Conservation (phyloP, 352 stramenopile species). For the Pythium folliculosum region DNA sequence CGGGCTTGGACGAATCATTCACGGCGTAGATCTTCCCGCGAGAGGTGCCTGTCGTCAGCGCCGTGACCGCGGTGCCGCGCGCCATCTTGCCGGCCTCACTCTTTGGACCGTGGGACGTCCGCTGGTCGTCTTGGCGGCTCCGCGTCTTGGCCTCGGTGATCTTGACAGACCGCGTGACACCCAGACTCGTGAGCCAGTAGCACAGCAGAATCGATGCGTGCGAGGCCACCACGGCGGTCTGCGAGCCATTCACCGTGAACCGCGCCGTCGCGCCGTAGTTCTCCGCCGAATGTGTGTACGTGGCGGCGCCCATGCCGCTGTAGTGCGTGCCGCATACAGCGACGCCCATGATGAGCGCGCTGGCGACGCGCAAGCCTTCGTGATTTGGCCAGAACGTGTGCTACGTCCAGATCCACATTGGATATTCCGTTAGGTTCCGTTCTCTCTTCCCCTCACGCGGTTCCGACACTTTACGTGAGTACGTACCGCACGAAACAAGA, state of each 20-base stretch:
- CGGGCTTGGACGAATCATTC: not conserved
- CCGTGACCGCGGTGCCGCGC: not conserved
- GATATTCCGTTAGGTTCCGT: no score
- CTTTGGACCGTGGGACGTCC: not conserved
- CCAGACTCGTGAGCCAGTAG: conserved; percentile 50
- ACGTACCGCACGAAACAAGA: conserved; percentile 66
- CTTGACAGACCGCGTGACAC: conserved; percentile 20
- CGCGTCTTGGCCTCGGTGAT: not conserved
- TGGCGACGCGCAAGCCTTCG: conserved; percentile 50
- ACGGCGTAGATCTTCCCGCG: conserved; percentile 1
- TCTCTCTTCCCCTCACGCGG: no score
- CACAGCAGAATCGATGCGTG: conserved; percentile 57
- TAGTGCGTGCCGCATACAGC: conserved; percentile 78
- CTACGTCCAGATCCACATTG: conserved; percentile 16
- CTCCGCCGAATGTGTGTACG: conserved; percentile 47
- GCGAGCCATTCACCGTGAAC: conserved; percentile 36
- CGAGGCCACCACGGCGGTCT: conserved; percentile 43
- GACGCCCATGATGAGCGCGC: conserved; percentile 68
- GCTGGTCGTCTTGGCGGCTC: conserved; percentile 4
- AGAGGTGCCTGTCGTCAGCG: not conserved
- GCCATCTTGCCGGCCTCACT: not conserved
- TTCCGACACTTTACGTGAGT: not conserved
- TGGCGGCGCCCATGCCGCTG: conserved; percentile 53
- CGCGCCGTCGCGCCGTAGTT: conserved; percentile 29
- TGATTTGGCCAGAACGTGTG: conserved; percentile 63